These are phyloP conservation scores for Neonectria sp. DNA, from an alignment of 2,329 filamentous ascomycete species.

Conservation along the genomic window DNA sequence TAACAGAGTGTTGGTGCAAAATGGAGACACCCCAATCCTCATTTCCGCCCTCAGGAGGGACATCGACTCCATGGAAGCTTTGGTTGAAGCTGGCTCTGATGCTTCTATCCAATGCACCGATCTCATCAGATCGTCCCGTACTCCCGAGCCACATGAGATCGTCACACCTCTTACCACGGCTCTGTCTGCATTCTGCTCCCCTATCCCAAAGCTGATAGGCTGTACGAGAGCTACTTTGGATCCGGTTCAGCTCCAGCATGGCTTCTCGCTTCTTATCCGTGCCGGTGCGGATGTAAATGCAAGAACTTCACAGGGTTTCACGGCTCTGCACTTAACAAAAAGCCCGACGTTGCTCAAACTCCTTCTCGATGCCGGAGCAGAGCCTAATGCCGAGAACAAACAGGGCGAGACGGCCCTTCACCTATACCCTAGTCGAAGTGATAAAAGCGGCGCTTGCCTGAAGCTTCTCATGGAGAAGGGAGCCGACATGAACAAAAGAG, in stretches of 20 bases:
- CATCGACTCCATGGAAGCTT: constrained; percentile 3
- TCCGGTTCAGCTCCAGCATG: neutral
- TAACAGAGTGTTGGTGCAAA: neutral
- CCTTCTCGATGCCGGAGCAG: constrained; percentile 17
- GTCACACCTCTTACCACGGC: neutral
- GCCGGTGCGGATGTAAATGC: constrained; percentile 19
- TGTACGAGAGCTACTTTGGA: neutral
- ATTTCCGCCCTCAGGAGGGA: neutral
- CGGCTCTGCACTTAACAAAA: constrained; percentile 8
- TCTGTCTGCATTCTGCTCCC: neutral
- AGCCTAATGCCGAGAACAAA: constrained; percentile 1
- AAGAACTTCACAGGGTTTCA: neutral
- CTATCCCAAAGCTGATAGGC: too few species aligned
- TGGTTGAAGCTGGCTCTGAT: constrained; percentile 9
- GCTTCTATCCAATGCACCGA: neutral
- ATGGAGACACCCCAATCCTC: neutral
- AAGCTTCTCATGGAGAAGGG: constrained; percentile 5
- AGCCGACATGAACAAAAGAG: constrained; percentile 11
- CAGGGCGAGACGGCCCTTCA: constrained; percentile 8
- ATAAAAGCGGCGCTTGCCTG: neutral
- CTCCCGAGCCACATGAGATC: neutral
- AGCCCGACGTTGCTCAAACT: neutral
- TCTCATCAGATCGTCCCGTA: neutral
- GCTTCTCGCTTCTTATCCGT: constrained; percentile 6
- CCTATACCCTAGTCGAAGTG: neutral